Evolutionary conservation across 805 yeast genomes (phyloP).

Genomic region (Cyberlindnera amylophila): DNA sequence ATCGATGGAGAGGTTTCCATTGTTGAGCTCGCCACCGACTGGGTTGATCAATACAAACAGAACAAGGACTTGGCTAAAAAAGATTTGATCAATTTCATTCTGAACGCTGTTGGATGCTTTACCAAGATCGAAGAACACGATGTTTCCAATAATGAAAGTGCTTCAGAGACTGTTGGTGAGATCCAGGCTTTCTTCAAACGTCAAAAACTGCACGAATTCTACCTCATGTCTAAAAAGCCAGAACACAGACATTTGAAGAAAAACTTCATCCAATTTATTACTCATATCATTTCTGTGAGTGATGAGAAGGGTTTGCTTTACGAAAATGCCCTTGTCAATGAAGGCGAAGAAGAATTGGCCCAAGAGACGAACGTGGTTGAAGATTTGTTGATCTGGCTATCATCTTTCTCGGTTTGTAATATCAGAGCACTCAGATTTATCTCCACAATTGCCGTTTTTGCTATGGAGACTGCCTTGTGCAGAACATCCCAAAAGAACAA

Average conservation of each 20-base stretch:
- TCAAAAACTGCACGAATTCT: constrained; percentile 67
- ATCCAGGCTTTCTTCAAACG: constrained; percentile 57
- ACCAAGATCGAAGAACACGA: constrained; percentile 71
- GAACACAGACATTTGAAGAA: constrained; percentile 45
- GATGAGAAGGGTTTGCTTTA: constrained; percentile 63
- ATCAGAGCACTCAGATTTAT: constrained; percentile 68
- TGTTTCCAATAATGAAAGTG: constrained; percentile 62
- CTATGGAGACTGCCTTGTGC: constrained; percentile 60
- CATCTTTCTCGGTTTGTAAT: constrained; percentile 64
- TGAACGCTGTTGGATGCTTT: constrained; percentile 71
- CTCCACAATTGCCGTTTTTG: constrained; percentile 55
- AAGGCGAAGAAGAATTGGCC: constrained; percentile 31
- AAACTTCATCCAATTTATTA: constrained; percentile 54
- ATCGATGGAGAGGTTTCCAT: constrained; percentile 47
- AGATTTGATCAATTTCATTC: constrained; percentile 61
- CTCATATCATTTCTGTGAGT: constrained; percentile 45
- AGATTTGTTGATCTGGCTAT: constrained; percentile 68
- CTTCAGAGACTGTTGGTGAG: constrained; percentile 70
- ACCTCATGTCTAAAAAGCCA: constrained; percentile 51
- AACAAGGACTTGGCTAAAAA: constrained; percentile 48
- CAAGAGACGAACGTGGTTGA: constrained; percentile 43
- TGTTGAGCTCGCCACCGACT: constrained; percentile 48
- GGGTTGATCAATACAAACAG: constrained; percentile 51
- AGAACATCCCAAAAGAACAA: constrained; percentile 37
- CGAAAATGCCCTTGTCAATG: constrained; percentile 29